Evolutionary conservation across 2,329 filamentous ascomycete genomes (phyloP).

Genomic region (Clarireedia hainanense): DNA sequence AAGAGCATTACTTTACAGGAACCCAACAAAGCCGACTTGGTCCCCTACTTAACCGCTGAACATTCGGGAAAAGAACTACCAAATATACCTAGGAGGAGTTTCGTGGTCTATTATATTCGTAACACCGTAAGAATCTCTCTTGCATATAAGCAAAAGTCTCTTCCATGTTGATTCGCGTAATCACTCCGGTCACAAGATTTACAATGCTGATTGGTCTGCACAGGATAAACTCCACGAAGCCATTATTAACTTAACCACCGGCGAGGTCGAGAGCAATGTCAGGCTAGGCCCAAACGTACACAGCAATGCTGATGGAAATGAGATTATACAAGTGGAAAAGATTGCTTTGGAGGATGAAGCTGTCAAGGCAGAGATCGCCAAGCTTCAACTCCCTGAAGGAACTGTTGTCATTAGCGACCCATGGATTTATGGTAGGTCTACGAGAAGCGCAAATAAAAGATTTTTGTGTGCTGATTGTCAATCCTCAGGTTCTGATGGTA

Average conservation of each 20-base stretch:
- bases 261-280: slow-evolving; percentile 46
- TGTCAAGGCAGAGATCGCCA: slow-evolving; percentile 53
- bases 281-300: slow-evolving; percentile 52
- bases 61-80: slow-evolving; percentile 34
- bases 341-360: slow-evolving; percentile 45
- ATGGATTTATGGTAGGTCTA: slow-evolving; percentile 51
- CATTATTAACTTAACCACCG: slow-evolving; percentile 41
- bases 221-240: slow-evolving; percentile 58
- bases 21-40: slow-evolving; percentile 44
- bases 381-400: slow-evolving; percentile 53
- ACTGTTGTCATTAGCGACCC: slow-evolving; percentile 52
- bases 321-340: slow-evolving; percentile 51
- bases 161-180: background rate
- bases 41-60: slow-evolving; percentile 43
- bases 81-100: slow-evolving; percentile 41
- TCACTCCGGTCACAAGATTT: background rate
- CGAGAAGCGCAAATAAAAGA: background rate
- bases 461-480: slow-evolving; percentile 9
- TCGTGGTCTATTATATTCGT: slow-evolving; percentile 50
- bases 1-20: slow-evolving; percentile 55
- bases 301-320: slow-evolving; percentile 50
- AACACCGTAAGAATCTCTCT: slow-evolving; percentile 44
- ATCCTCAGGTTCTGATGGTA: slow-evolving; percentile 40
- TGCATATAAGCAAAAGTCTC: background rate
- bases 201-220: background rate